Conservation (phyloP, 352 stramenopile species). For the Pythium insidiosum region DNA sequence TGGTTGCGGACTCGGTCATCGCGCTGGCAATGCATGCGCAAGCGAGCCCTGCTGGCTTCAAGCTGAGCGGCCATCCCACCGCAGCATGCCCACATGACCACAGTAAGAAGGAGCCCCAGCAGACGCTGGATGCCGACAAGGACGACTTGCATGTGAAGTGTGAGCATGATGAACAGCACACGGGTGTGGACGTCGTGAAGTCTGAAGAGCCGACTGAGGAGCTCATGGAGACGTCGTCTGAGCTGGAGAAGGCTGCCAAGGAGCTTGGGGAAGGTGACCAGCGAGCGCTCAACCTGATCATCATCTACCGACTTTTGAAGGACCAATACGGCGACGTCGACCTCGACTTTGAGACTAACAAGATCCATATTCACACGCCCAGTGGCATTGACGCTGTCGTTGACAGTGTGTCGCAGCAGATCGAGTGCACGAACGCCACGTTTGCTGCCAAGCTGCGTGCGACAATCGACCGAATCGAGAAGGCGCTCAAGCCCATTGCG, state of each 20-base stretch:
- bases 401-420: constrained; percentile 45
- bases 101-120: constrained; percentile 31
- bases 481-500: constrained; percentile 53
- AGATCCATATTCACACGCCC: constrained; percentile 79
- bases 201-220: constrained; percentile 3
- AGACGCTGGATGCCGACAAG: constrained; percentile 2
- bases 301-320: constrained; percentile 78
- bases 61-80: constrained; percentile 63
- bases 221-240: constrained; percentile 18
- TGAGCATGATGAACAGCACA: constrained; percentile 14
- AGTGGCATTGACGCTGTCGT: constrained; percentile 58
- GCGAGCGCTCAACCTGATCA: constrained; percentile 76
- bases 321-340: constrained; percentile 84
- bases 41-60: constrained; percentile 75
- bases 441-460: constrained; percentile 71
- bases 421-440: constrained; percentile 61
- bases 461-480: constrained; percentile 57
- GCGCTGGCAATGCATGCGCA: constrained; percentile 93
- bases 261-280: constrained; percentile 68
- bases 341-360: constrained; percentile 84
- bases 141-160: constrained; percentile 12
- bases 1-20: constrained; percentile 95
- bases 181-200: constrained; percentile 13
- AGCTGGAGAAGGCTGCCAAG: constrained; percentile 43
- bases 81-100: constrained; percentile 78